Evolutionary conservation across 257 asterid species (phyloP).

Genomic region (Primulina huaijiensis): DNA sequence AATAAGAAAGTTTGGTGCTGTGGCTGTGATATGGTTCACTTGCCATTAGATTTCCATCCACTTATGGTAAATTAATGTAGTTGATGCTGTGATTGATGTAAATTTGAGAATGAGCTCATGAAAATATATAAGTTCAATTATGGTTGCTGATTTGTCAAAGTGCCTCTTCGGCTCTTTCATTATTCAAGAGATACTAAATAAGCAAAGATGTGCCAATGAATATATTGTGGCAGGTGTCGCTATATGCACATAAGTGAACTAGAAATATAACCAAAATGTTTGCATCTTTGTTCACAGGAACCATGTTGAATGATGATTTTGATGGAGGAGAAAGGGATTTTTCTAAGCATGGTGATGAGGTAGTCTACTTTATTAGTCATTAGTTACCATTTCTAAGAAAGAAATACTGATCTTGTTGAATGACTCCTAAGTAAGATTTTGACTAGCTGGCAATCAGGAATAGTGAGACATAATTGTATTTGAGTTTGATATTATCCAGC

Average conservation of each 20-base stretch:
- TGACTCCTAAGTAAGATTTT: no score
- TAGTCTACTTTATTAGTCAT: constrained; percentile 16
- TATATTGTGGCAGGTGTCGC: neutral
- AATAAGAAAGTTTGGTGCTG: neutral
- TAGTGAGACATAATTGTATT: no score
- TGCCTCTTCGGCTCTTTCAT: neutral
- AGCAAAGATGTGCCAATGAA: neutral
- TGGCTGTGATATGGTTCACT: constrained; percentile 10
- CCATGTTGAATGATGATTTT: constrained; percentile 48
- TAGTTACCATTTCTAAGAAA: neutral
- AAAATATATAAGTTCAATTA: neutral
- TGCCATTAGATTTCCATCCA: neutral
- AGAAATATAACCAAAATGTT: neutral
- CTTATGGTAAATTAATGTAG: no score
- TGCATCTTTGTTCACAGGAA: constrained; percentile 42
- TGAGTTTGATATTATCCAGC: no score
- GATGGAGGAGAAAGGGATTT: constrained; percentile 48
- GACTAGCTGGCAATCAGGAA: no score
- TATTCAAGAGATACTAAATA: neutral
- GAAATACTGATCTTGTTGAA: neutral
- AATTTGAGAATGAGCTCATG: constrained; percentile 3
- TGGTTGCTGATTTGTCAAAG: no score
- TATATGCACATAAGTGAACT: constrained; percentile 2
- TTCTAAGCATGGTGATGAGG: constrained; percentile 39
- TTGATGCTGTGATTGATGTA: no score